Evolutionary conservation across 495 filamentous ascomycete species (phyloP).

Genomic region (Tuber aestivum): DNA sequence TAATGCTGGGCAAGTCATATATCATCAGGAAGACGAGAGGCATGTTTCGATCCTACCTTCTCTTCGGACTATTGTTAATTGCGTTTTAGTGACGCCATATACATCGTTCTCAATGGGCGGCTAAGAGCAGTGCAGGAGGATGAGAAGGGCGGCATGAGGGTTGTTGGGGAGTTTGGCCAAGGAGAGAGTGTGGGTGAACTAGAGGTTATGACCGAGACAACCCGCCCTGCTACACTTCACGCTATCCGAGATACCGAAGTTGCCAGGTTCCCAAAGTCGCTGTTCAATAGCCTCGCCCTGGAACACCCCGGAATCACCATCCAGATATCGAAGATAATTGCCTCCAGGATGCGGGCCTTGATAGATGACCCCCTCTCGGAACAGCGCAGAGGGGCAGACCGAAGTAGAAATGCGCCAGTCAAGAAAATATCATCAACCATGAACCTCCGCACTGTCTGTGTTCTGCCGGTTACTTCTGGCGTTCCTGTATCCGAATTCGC

Average conservation of each 20-base stretch:
- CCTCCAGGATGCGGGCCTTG: slow-evolving; percentile 82
- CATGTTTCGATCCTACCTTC: neutral
- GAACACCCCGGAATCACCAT: slow-evolving; percentile 98
- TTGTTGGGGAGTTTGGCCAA: slow-evolving; percentile 89
- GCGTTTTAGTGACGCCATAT: slow-evolving; percentile 72
- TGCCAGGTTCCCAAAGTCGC: slow-evolving; percentile 87
- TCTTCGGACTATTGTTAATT: slow-evolving; percentile 1
- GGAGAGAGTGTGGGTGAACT: slow-evolving; percentile 96
- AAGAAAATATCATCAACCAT: slow-evolving; percentile 76
- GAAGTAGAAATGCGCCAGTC: slow-evolving; percentile 47
- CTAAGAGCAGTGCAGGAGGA: slow-evolving; percentile 73
- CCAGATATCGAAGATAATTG: slow-evolving; percentile 97
- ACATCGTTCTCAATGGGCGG: slow-evolving; percentile 91
- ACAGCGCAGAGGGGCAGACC: slow-evolving; percentile 48
- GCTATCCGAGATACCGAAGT: slow-evolving; percentile 95
- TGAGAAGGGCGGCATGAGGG: slow-evolving; percentile 72
- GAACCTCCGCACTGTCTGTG: slow-evolving; percentile 87
- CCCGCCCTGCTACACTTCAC: slow-evolving; percentile 79
- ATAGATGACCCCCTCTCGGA: slow-evolving; percentile 73
- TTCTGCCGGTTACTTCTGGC: slow-evolving; percentile 82
- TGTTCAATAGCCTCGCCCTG: slow-evolving; percentile 95
- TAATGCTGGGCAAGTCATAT: slow-evolving; percentile 86
- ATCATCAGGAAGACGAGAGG: slow-evolving; percentile 85
- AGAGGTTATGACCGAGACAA: slow-evolving; percentile 93
- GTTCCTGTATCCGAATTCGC: slow-evolving; percentile 93